Evolutionary conservation across 305 asterid species (phyloP).

Genomic region (Fraxinus velutina): DNA sequence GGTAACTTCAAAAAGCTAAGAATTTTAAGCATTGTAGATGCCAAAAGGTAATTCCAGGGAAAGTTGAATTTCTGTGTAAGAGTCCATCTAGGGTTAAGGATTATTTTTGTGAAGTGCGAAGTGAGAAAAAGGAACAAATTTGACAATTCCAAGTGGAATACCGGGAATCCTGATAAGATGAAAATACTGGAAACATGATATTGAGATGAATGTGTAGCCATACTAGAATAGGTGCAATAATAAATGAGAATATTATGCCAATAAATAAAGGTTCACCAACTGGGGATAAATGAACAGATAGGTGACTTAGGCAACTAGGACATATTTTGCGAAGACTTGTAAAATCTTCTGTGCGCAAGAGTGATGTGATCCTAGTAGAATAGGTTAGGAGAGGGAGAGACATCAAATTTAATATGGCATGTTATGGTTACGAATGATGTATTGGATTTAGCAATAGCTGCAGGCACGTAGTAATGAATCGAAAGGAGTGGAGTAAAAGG

Average conservation of each 20-base stretch:
- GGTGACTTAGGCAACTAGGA: not conserved
- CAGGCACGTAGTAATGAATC: not conserved
- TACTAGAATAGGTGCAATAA: not conserved
- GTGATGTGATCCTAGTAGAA: not conserved
- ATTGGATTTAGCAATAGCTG: not conserved
- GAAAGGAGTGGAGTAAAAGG: not conserved
- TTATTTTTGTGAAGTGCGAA: conserved; percentile 4
- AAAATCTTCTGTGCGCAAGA: not conserved
- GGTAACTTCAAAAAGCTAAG: not conserved
- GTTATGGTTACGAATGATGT: not conserved
- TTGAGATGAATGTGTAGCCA: not conserved
- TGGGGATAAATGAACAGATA: not conserved
- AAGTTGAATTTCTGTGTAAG: not conserved
- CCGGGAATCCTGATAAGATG: not conserved
- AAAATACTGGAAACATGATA: not conserved
- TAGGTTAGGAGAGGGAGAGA: not conserved
- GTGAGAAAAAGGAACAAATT: not conserved
- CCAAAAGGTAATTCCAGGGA: not conserved
- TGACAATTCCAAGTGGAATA: not conserved
- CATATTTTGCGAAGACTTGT: not conserved
- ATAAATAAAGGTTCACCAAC: not conserved
- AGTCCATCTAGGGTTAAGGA: not conserved
- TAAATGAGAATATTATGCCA: not conserved
- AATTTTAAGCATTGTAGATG: not conserved
- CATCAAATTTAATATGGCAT: not conserved